A percentile compares a stretch with the other conserved stretches of the same genome.
Evolutionary conservation across 2,329 filamentous ascomycete genomes (phyloP).

Genomic region (Neonectria neomacrospora): DNA sequence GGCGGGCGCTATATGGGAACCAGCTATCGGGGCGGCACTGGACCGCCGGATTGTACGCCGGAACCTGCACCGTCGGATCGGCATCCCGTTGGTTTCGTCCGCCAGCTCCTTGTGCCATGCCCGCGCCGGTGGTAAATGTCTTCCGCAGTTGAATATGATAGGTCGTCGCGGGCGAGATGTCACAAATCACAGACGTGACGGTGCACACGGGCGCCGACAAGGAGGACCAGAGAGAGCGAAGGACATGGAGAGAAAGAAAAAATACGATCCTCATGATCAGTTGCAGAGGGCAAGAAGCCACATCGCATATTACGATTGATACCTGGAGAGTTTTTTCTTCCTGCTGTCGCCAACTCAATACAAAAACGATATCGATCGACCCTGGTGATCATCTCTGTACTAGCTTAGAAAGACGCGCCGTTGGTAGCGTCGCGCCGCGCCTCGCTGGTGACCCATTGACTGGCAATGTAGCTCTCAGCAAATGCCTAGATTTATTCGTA

Average conservation of each 20-base stretch:
- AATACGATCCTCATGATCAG: constrained; percentile 16
- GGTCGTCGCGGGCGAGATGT: constrained; percentile 18
- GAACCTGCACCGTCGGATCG: constrained; percentile 30
- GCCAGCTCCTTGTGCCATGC: constrained; percentile 19
- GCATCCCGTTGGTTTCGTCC: constrained; percentile 15
- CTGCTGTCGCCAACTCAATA: constrained; percentile 10
- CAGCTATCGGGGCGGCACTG: constrained; percentile 31
- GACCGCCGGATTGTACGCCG: constrained; percentile 34
- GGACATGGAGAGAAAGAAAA: constrained; percentile 10
- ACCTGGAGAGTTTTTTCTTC: constrained; percentile 2
- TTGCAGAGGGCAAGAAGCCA: constrained; percentile 18
- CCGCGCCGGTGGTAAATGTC: constrained; percentile 23
- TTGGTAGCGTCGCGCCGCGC: constrained; percentile 12
- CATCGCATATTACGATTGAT: constrained; percentile 7
- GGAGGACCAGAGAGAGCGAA: constrained; percentile 21
- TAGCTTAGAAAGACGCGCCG: constrained; percentile 11
- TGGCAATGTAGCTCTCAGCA: neutral
- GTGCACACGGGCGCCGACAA: constrained; percentile 14
- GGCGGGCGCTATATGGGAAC: constrained; percentile 42
- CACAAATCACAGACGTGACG: constrained; percentile 16
- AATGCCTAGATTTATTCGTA: constrained; percentile 8
- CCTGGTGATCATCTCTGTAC: constrained; percentile 15
- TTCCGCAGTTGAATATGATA: constrained; percentile 22
- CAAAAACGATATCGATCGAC: constrained; percentile 4
- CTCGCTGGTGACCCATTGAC: constrained; percentile 11